Percentiles rank a stretch among this genome's conserved stretches.
phyloP scores from a whole-genome alignment of 1,139 yeast genomes.

The Scheffersomyces illinoinensis region DNA sequence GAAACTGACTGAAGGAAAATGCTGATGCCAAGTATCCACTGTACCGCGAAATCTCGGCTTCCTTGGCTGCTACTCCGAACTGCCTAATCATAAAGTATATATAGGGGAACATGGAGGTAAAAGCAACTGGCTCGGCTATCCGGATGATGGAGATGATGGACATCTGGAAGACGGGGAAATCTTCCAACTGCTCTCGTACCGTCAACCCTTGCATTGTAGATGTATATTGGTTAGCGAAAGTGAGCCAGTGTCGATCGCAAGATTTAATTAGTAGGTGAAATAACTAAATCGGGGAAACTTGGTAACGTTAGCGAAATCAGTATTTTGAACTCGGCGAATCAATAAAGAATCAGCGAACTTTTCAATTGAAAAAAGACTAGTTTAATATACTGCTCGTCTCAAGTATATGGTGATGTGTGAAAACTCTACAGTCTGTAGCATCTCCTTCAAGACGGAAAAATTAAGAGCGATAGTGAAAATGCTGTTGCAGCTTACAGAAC shows the following conservation, averaged over 20 bases:
- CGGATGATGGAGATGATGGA: conserved; percentile 31
- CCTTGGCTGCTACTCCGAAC: conserved; percentile 33
- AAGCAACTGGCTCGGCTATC: conserved; percentile 39
- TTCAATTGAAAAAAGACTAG: not conserved
- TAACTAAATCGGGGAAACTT: too few species aligned
- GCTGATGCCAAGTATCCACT: conserved; percentile 40
- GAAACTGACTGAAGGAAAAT: conserved; percentile 38
- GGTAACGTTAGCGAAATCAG: not conserved
- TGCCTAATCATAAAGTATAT: conserved; percentile 43
- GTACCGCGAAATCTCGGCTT: conserved; percentile 35
- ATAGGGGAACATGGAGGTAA: conserved; percentile 42
- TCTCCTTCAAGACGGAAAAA: not conserved
- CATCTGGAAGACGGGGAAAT: conserved; percentile 40
- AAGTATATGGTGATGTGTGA: not conserved
- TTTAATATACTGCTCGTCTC: not conserved
- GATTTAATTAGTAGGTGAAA: too few species aligned
- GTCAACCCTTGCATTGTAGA: not conserved
- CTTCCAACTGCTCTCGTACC: conserved; percentile 20
- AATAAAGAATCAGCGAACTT: not conserved
- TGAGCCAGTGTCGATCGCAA: too few species aligned
- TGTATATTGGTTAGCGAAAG: too few species aligned
- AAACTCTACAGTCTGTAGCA: not conserved
- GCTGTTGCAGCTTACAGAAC: not conserved
- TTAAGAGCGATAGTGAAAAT: not conserved
- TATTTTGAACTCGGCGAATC: not conserved